Evolutionary conservation across 2,329 filamentous ascomycete genomes (phyloP).

Genomic region (Phaeophleospora eucalypticola): DNA sequence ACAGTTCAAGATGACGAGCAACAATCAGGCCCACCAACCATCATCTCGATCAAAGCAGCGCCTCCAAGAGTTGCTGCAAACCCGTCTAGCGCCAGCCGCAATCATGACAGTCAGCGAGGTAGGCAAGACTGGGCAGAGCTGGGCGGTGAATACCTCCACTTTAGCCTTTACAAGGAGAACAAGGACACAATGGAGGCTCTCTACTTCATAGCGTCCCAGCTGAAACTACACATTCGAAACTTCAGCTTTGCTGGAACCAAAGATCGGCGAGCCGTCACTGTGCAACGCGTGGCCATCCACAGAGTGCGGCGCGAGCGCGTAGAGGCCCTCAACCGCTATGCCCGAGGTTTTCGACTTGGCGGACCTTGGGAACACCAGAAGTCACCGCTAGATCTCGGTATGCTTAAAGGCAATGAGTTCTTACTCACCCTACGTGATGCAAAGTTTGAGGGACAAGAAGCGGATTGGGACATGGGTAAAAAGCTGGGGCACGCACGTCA

Average conservation of each 20-base stretch:
- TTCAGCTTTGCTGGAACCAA: conserved; percentile 87
- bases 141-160: conserved; percentile 79
- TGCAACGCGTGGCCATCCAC: conserved; percentile 70
- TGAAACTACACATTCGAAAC: conserved; percentile 64
- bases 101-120: conserved; percentile 30
- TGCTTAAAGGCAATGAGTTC: conserved; percentile 87
- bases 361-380: conserved; percentile 78
- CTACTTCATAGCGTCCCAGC: conserved; percentile 67
- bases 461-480: conserved; percentile 26
- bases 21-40: conserved; percentile 51
- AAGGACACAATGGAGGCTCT: conserved; percentile 93
- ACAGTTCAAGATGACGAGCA: conserved; percentile 63
- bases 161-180: conserved; percentile 93
- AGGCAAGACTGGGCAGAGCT: conserved; percentile 61
- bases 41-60: conserved; percentile 54
- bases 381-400: conserved; percentile 71
- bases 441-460: conserved; percentile 51
- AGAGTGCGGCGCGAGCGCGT: conserved; percentile 61
- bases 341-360: conserved; percentile 57
- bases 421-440: conserved; percentile 87
- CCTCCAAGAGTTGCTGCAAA: conserved; percentile 27
- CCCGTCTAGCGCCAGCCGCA: conserved; percentile 14
- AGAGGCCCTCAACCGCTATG: conserved; percentile 56
- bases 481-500: conserved; percentile 46
- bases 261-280: conserved; percentile 80